Percentiles rank a stretch among this genome's conserved stretches.
Conservation (phyloP, 2,329 filamentous ascomycete species). For the Penicillium sp. region DNA sequence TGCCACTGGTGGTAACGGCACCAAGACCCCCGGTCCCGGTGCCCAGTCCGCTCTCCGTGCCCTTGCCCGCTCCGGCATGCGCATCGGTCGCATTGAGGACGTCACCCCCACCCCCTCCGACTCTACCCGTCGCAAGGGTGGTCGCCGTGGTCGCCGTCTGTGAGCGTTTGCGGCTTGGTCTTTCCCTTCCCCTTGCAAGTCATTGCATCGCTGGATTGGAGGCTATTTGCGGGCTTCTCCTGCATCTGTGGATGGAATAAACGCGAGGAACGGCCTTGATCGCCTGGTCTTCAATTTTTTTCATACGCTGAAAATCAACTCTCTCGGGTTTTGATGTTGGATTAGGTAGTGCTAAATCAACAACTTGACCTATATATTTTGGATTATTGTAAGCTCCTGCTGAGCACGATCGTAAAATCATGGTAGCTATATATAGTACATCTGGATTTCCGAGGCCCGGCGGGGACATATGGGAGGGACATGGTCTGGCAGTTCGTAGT, state of each 20-base stretch:
- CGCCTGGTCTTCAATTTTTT: constrained; percentile 53
- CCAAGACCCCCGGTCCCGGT: constrained; percentile 99
- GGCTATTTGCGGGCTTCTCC: constrained; percentile 35
- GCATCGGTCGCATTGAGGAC: constrained; percentile 99
- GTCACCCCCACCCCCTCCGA: constrained; percentile 99
- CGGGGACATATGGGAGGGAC: constrained; percentile 4
- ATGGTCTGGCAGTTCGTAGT: not conserved
- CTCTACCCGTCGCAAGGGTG: constrained; percentile 99
- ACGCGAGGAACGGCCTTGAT: constrained; percentile 54
- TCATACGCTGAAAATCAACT: constrained; percentile 36
- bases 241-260: constrained; percentile 50
- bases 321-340: constrained; percentile 25
- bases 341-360: constrained; percentile 29
- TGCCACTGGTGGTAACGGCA: constrained; percentile 98
- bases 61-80: constrained; percentile 98
- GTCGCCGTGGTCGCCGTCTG: constrained; percentile 99
- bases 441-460: not conserved
- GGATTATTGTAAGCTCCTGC: constrained; percentile 6
- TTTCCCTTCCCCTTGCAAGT: constrained; percentile 33
- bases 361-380: constrained; percentile 18
- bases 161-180: constrained; percentile 56
- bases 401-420: not conserved
- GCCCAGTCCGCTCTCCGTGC: constrained; percentile 98
- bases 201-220: constrained; percentile 35
- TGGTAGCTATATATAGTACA: not conserved